Evolutionary conservation across 129 eudicot genomes (phyloP), one percentile per base, ranked within the genome.

Genomic region (Flaveria bidentis): DNA sequence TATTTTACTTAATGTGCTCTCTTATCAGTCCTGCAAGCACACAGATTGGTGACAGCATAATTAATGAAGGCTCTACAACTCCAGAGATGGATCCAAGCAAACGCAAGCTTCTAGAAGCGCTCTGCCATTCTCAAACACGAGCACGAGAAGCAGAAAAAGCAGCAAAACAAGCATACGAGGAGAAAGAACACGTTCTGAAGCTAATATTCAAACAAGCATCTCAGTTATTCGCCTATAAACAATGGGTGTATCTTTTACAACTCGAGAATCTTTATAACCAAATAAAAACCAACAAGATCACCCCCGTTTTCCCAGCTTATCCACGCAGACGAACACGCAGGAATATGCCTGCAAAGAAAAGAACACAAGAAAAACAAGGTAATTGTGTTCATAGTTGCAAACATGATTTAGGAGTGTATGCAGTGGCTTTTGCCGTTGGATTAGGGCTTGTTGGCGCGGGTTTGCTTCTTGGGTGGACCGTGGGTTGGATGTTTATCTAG

Each of bases 121-220:
- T 93, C 7, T 82, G 90, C 22, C 98, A 90, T 77, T 93, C 98
- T 62, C 98, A 93, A 82, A 90, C 98, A 20, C 93, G 98, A 50
- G 98, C 98, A 56, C 81, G 98, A 62, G 97, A 90, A 87, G 98
- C 98, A 13, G 98, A 93, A 80, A 81, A 82, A 11, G 98, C 89
- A 68, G 97, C 93, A 73, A 85, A 93, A 77, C 87, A 84, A 82
- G 98, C 96, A n/a, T 84, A 69, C 51, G 83, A 82, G 9, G 97
- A 93, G 78, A 90, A 88, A 61, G 96, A 93, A 73, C 97, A 93
- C 25, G 73, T 93, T 36, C 84, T 90, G 56, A 87, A 84, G 84
- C 97, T 93, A 61, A 82, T 93, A 20, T 85, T 90, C 67, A 87
- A 81, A 81, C 98, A 93, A 72, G 98, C 98, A 39, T 84, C 97